Conservation (phyloP, 2,329 filamentous ascomycete genomes). For the Penicillium psychrosexuale region DNA sequence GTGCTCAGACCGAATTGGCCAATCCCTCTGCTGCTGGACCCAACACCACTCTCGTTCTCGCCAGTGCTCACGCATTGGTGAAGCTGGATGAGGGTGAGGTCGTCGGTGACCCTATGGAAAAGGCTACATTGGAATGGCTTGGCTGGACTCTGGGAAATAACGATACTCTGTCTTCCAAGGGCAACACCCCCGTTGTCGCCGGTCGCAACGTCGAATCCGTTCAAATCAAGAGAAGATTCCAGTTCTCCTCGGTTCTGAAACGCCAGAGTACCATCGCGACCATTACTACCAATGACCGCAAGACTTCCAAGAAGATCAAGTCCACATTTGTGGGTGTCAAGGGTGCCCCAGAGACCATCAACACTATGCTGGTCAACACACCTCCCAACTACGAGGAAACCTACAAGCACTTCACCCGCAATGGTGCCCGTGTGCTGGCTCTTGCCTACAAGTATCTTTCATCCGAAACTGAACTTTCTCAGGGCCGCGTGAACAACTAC, state of each 20-base stretch:
- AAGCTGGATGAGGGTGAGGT: conserved; percentile 96
- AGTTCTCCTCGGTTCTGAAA: conserved; percentile 95
- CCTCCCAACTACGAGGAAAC: conserved; percentile 94
- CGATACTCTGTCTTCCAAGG: conserved; percentile 73
- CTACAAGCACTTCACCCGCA: conserved; percentile 95
- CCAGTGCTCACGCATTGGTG: conserved; percentile 91
- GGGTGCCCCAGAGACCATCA: conserved; percentile 94
- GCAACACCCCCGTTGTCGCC: conserved; percentile 39
- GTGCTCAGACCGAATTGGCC: conserved; percentile 76
- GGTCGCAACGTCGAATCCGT: conserved; percentile 64
- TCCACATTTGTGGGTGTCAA: conserved; percentile 94
- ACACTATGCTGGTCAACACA: conserved; percentile 80
- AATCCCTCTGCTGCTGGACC: conserved; percentile 67
- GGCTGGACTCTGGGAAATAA: conserved; percentile 92
- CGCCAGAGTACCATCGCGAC: conserved; percentile 92
- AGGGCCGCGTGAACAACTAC: conserved; percentile 84
- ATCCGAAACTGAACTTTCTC: conserved; percentile 73
- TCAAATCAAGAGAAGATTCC: conserved; percentile 94
- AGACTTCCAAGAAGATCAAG: conserved; percentile 70
- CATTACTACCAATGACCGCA: conserved; percentile 67
- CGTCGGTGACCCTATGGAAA: conserved; percentile 98
- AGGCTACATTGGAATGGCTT: conserved; percentile 83
- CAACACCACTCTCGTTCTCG: conserved; percentile 87
- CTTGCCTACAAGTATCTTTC: conserved; percentile 92
- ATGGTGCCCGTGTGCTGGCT: conserved; percentile 88